A percentile compares a stretch with the other conserved stretches of the same genome.
phyloP scores from a whole-genome alignment of 2,329 filamentous ascomycete genomes.

The Pseudocercospora fijiensis region DNA sequence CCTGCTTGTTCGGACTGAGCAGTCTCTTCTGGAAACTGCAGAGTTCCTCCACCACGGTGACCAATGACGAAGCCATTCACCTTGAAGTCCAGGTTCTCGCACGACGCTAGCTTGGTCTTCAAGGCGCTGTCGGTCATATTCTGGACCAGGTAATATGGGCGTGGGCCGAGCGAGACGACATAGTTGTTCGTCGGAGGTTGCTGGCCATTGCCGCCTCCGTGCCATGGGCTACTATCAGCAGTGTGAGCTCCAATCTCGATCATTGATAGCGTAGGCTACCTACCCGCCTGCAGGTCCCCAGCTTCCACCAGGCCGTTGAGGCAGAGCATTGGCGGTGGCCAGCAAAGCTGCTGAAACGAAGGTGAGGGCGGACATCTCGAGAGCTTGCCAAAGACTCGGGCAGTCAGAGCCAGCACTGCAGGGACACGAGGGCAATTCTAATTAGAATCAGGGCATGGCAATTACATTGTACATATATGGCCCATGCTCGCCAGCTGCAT shows the following conservation, averaged over 20 bases:
- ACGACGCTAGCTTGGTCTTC: conserved; percentile 16
- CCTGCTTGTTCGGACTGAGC: conserved; percentile 15
- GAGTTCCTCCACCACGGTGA: conserved; percentile 15
- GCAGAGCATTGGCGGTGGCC: neutral
- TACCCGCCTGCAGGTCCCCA: neutral
- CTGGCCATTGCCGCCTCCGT: neutral
- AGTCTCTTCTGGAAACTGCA: conserved; percentile 18
- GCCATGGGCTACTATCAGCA: neutral
- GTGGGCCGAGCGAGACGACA: conserved; percentile 9
- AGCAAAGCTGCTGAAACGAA: conserved; percentile 4
- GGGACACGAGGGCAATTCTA: neutral
- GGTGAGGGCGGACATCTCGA: neutral
- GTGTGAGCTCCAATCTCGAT: neutral
- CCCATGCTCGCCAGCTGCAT: neutral
- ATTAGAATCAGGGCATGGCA: neutral
- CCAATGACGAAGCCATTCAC: conserved; percentile 16
- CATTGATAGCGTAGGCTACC: neutral
- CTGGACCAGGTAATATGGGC: conserved; percentile 17
- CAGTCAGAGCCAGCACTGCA: neutral
- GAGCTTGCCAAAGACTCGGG: neutral
- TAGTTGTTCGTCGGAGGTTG: neutral
- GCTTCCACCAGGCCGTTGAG: neutral
- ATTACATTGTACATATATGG: neutral
- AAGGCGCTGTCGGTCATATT: conserved; percentile 16
- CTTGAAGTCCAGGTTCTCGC: conserved; percentile 10